Base-by-base conservation (phyloP, 1,284 basidiomycete species). In the Cutaneotrichosporon spelunceum region DNA sequence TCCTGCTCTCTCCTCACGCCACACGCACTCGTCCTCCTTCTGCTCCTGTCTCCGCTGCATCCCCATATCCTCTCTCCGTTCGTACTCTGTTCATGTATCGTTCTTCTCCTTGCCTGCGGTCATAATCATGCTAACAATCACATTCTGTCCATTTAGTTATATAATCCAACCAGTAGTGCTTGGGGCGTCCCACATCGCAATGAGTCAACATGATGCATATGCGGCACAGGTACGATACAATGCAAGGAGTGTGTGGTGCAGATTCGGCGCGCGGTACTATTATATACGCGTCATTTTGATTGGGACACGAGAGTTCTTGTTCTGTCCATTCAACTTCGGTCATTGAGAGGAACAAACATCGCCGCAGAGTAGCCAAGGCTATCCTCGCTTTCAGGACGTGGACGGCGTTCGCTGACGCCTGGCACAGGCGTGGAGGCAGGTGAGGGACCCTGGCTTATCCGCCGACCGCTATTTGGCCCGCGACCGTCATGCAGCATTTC, bases 301-400 rank as follows among this genome's bases (percentile, higher is more conserved):
- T 21, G 24, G 45, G 23, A 23, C 10, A 24, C n/a, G 6, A 47
- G 23, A 14, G 45, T 24, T 26, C 23, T 9, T 21, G 23, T 26
- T 19, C 13, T 30, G 48, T 50, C 47, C 47, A 33, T 19, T 33
- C n/a, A 36, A 21, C 21, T 23, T 21, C 29, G 23, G 27, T 55
- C 53, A 26, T 55, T 55, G 36, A 55, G 42, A 11, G 53, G 53
- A 7, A 55, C 53, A 29, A 61, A 61, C 33, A 61, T 4, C 13
- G 36, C 44, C 4, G 55, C 50, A 23, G 23, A 30, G 45, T 61
- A 61, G 11, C 60, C 60, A 8, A 50, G 14, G 16, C 48, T 30
- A 7, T 50, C 48, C 27, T 50, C 27, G 48, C 48, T 50, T 16
- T 6, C 47, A 3, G 47, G 47, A 7, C 47, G 21, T 3, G 47